These are phyloP conservation scores for Hymenoscyphus salicellus DNA, from an alignment of 2,329 filamentous ascomycete genomes.

Conservation along the genomic window DNA sequence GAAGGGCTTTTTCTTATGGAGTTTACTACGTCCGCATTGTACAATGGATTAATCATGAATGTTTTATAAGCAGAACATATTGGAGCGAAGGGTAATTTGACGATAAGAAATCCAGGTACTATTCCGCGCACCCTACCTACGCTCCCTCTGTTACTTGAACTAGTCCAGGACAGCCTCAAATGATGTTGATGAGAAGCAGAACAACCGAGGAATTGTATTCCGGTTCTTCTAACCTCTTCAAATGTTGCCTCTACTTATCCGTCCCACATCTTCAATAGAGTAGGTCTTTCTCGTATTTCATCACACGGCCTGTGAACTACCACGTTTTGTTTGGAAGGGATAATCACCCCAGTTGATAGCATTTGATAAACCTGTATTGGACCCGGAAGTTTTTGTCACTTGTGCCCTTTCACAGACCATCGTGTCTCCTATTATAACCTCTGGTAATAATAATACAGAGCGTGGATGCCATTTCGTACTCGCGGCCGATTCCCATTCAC, in stretches of 20 bases:
- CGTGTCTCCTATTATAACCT: neutral
- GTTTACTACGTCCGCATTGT: neutral
- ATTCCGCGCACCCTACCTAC: neutral
- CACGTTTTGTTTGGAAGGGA: neutral
- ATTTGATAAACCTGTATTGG: neutral
- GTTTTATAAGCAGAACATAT: slow-evolving; percentile 3
- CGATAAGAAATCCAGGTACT: neutral
- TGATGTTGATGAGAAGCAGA: neutral
- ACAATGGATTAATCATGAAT: neutral
- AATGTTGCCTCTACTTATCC: neutral
- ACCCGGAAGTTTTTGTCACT: neutral
- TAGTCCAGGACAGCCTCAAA: neutral
- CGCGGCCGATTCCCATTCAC: neutral
- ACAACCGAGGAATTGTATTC: neutral
- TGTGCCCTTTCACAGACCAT: neutral
- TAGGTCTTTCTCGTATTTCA: neutral
- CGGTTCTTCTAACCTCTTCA: neutral
- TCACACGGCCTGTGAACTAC: neutral
- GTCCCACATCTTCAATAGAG: no score
- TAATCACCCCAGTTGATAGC: neutral
- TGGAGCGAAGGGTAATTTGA: slow-evolving; percentile 1
- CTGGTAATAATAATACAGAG: neutral
- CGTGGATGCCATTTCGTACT: neutral
- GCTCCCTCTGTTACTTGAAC: neutral
- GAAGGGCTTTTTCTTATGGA: neutral